A percentile compares a stretch with the other conserved stretches of the same genome.
Evolutionary conservation across 305 asterid genomes (phyloP).

Genomic region (Rubia peregrina): DNA sequence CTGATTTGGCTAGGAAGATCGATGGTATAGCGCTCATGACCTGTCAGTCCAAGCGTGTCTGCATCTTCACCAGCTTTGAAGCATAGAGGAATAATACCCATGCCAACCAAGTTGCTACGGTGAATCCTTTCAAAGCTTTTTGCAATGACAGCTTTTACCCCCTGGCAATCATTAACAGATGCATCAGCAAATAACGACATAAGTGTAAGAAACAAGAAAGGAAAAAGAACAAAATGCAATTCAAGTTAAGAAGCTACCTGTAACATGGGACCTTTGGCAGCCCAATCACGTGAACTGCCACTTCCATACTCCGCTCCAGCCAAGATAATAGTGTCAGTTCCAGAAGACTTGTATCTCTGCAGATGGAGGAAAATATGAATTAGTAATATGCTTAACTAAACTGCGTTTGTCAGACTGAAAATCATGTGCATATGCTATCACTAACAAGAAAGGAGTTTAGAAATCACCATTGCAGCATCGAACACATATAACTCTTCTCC

Average conservation of each 20-base stretch:
- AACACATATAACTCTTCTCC: constrained; percentile 77
- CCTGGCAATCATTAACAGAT: constrained; percentile 28
- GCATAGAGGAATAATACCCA: constrained; percentile 92
- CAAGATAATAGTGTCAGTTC: constrained; percentile 73
- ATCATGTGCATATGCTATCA: background rate
- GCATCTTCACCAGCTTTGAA: constrained; percentile 96
- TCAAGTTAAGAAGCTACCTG: constrained; percentile 41
- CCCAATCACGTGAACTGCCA: constrained; percentile 98
- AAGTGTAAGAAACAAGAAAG: background rate
- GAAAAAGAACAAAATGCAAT: background rate
- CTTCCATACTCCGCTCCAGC: constrained; percentile 99
- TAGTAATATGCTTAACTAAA: background rate
- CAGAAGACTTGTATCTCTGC: constrained; percentile 81
- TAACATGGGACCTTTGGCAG: constrained; percentile 96
- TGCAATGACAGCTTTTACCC: constrained; percentile 94
- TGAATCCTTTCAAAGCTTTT: constrained; percentile 94
- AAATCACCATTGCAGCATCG: constrained; percentile 82
- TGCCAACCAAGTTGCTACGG: constrained; percentile 90
- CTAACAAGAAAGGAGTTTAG: background rate
- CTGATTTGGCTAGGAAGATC: constrained; percentile 69
- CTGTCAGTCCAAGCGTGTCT: constrained; percentile 77
- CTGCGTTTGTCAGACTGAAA: background rate
- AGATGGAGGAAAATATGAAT: constrained; percentile 6
- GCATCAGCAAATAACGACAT: background rate
- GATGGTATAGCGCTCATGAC: constrained; percentile 77